These are phyloP conservation scores for Eimeria necatrix DNA, from an alignment of 169 alveolate genomes.

Conservation along the genomic window DNA sequence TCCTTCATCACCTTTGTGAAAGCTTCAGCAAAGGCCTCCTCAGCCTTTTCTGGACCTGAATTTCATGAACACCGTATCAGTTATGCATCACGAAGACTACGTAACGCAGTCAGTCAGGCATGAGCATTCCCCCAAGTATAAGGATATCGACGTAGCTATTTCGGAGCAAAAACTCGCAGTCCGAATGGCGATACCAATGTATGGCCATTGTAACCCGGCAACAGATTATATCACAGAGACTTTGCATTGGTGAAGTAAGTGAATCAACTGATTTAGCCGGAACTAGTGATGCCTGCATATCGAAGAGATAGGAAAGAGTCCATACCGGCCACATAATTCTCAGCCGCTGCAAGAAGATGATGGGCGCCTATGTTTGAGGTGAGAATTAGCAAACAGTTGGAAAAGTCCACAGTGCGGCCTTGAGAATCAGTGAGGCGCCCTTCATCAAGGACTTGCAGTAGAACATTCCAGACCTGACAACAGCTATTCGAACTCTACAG, in stretches of 20 bases:
- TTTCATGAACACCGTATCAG: not conserved
- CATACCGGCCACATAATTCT: not conserved
- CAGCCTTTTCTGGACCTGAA: constrained; percentile 21
- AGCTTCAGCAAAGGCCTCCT: not conserved
- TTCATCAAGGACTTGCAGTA: constrained; percentile 88
- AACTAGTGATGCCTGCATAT: not conserved
- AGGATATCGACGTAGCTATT: not conserved
- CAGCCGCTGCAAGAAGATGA: constrained; percentile 70
- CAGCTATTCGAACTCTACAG: constrained; percentile 59
- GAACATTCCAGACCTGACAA: constrained; percentile 82
- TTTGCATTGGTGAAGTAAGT: no score
- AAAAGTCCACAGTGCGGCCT: constrained; percentile 93
- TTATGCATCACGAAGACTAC: not conserved
- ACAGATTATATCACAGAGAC: no score
- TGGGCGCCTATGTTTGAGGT: constrained; percentile 94
- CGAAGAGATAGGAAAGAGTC: not conserved
- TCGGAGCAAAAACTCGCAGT: not conserved
- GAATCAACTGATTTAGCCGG: not conserved
- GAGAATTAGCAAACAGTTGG: constrained; percentile 90
- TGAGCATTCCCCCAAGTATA: not conserved
- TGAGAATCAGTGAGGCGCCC: constrained; percentile 93
- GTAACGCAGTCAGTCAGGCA: not conserved
- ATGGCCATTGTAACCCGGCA: no score
- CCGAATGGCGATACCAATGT: no score
- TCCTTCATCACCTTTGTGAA: constrained; percentile 85